Evolutionary conservation across 352 stramenopile genomes (phyloP).

Genomic region (Globisporangium parvum): DNA sequence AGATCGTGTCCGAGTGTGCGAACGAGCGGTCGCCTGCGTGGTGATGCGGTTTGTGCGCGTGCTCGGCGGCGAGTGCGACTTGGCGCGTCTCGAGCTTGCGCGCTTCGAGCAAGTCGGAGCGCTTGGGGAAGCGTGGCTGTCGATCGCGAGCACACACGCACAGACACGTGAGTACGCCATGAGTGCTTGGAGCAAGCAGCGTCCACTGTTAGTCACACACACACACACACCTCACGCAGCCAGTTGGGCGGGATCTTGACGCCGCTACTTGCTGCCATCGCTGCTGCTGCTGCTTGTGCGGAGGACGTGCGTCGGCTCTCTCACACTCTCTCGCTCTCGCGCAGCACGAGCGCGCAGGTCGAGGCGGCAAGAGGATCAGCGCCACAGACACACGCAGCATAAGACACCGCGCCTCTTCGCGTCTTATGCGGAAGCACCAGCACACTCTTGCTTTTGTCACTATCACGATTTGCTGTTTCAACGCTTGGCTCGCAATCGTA

Average conservation of each 20-base stretch:
- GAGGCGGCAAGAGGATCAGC: not conserved
- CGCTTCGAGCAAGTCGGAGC: constrained; percentile 41
- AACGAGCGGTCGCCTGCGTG: constrained; percentile 22
- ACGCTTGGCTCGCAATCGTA: too few relatives aligned
- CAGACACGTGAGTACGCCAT: too few relatives aligned
- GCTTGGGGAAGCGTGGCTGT: constrained; percentile 35
- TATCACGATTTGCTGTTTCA: too few relatives aligned
- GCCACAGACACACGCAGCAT: not conserved
- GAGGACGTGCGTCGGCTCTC: too few relatives aligned
- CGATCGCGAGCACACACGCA: too few relatives aligned
- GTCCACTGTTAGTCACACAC: not conserved
- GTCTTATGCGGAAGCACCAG: too few relatives aligned
- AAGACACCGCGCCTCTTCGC: too few relatives aligned
- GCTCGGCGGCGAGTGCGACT: constrained; percentile 18
- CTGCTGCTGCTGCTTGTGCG: not conserved
- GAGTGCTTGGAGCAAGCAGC: not conserved
- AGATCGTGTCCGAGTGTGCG: constrained; percentile 35
- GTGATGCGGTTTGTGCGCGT: not conserved
- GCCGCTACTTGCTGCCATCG: constrained; percentile 7
- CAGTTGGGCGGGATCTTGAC: constrained; percentile 53
- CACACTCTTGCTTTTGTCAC: too few relatives aligned
- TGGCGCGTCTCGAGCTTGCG: constrained; percentile 32
- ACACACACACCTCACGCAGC: constrained; percentile 35
- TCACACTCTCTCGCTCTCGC: too few relatives aligned
- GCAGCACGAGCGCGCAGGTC: not conserved